phyloP scores from a whole-genome alignment of 2,329 filamentous ascomycete genomes.

The Verticillium nonalfalfae region DNA sequence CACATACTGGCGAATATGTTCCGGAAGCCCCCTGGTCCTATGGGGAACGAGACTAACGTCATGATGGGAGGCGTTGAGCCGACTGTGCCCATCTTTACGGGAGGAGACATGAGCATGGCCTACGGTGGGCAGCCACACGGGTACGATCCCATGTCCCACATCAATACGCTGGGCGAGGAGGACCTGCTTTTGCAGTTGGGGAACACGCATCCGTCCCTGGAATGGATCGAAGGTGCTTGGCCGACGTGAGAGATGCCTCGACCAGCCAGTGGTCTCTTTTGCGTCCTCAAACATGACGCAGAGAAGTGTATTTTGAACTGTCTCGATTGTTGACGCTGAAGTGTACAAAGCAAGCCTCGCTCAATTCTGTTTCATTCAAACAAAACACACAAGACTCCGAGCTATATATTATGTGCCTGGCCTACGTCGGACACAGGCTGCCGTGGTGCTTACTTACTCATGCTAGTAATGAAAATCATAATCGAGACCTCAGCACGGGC shows the following conservation, averaged over 20 bases:
- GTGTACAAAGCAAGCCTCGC: too few species aligned
- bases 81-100: background rate
- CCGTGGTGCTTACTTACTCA: background rate
- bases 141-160: slow-evolving; percentile 1
- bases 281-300: too few species aligned
- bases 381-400: background rate
- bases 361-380: too few species aligned
- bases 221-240: background rate
- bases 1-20: background rate
- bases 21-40: background rate
- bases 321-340: background rate
- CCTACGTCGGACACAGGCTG: background rate
- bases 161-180: slow-evolving; percentile 1
- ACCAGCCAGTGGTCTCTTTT: background rate
- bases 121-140: background rate
- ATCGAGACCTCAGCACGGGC: background rate
- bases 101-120: background rate
- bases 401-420: background rate
- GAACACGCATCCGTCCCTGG: background rate
- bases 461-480: background rate
- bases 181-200: slow-evolving; percentile 1
- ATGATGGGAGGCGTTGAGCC: background rate
- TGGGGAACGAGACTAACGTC: background rate
- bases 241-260: slow-evolving; percentile 11
- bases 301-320: background rate